Conservation (phyloP, 2,329 filamentous ascomycete genomes). For the Aspergillus amoenus region DNA sequence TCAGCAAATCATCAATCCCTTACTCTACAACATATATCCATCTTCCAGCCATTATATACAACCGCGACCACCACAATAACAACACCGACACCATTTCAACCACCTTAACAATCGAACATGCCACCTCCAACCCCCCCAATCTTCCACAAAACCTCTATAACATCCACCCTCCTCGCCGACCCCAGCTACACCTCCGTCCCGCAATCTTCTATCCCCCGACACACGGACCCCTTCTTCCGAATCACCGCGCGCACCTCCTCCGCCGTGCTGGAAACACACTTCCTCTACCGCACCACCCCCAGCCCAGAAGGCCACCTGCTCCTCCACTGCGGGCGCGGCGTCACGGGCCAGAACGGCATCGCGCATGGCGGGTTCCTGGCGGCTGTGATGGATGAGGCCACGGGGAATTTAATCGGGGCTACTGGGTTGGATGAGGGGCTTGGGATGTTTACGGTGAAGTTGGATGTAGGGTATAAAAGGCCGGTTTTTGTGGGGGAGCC, state of each 20-base stretch:
- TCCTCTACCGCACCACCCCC: background rate
- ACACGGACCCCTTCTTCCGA: constrained; percentile 2
- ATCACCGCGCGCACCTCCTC: background rate
- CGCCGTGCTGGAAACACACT: background rate
- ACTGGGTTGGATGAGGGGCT: constrained; percentile 2
- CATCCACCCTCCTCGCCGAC: background rate
- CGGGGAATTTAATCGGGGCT: background rate
- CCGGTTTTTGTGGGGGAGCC: constrained; percentile 3
- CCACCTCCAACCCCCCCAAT: background rate
- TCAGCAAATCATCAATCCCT: too few relatives aligned
- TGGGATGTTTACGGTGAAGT: constrained; percentile 7
- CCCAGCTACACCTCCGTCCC: background rate
- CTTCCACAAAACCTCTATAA: background rate
- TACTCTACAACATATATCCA: too few relatives aligned
- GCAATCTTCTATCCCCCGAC: background rate
- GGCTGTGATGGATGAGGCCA: constrained; percentile 10
- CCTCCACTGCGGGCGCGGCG: constrained; percentile 4
- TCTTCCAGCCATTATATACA: too few relatives aligned
- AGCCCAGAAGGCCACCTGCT: constrained; percentile 3
- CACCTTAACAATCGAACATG: background rate
- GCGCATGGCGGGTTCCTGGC: constrained; percentile 14
- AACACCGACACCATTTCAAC: too few relatives aligned
- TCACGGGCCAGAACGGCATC: constrained; percentile 1
- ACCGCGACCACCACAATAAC: too few relatives aligned
- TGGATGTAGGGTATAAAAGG: constrained; percentile 1